Conservation (phyloP, 1,284 basidiomycete genomes). For the Cutaneotrichosporon arboriforme region DNA sequence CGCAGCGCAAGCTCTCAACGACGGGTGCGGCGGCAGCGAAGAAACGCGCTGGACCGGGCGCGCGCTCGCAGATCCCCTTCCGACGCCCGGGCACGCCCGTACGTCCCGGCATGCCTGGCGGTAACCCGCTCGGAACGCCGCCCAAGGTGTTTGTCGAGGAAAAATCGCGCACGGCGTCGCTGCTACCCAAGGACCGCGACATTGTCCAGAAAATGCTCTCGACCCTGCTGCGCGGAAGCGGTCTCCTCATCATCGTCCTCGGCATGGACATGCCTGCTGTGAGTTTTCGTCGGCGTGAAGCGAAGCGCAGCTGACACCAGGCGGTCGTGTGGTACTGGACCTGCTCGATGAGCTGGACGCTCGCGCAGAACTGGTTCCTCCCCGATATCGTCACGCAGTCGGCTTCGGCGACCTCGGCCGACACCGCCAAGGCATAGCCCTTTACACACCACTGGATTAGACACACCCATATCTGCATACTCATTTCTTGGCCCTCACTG, state of each 20-base stretch:
- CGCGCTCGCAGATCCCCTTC: no score
- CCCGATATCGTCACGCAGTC: slow-evolving; percentile 3
- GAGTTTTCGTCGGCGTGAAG: neutral
- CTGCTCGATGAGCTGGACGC: slow-evolving; percentile 50
- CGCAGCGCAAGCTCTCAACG: neutral
- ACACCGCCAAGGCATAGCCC: no score
- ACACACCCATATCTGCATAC: no score
- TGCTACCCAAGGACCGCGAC: neutral
- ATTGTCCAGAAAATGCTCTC: neutral
- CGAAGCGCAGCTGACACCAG: slow-evolving; percentile 22
- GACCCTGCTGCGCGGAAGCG: neutral
- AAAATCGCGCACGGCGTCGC: neutral
- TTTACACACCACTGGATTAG: no score
- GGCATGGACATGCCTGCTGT: slow-evolving; percentile 2
- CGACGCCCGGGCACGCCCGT: no score
- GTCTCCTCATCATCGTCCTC: neutral
- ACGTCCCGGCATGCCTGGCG: no score
- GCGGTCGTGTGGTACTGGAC: slow-evolving; percentile 54
- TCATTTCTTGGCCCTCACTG: no score
- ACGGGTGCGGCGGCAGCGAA: neutral
- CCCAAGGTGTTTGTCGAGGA: neutral
- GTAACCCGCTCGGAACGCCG: no score
- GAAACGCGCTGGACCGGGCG: no score
- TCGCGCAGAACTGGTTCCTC: slow-evolving; percentile 43
- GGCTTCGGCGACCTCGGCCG: no score